Conservation (phyloP, 2,329 filamentous ascomycete species). For the Exserohilum rostratum region DNA sequence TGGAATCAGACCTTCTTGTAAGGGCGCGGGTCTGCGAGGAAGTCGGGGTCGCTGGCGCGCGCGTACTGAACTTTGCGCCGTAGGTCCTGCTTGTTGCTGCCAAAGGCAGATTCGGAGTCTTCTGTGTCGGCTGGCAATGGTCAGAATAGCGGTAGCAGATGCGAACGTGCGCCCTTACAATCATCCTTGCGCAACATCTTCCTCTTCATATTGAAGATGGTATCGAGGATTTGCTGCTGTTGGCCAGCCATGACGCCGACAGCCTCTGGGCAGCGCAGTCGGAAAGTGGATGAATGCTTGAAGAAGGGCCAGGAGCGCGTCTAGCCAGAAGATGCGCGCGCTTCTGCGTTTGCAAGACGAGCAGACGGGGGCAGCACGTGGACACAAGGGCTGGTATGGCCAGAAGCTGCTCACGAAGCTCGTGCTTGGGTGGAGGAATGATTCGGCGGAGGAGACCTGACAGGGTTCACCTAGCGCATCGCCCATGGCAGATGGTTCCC, state of each 20-base stretch:
- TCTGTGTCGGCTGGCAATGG: conserved; percentile 72
- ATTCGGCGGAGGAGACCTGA: conserved; percentile 4
- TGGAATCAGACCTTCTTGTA: conserved; percentile 69
- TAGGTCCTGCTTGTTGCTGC: conserved; percentile 79
- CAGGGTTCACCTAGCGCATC: conserved; percentile 12
- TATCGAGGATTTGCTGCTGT: conserved; percentile 49
- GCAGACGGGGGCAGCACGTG: conserved; percentile 2
- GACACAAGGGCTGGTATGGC: background rate
- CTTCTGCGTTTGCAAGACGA: background rate
- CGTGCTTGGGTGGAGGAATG: conserved; percentile 9
- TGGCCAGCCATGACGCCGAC: conserved; percentile 46
- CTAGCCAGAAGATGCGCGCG: background rate
- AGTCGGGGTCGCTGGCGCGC: conserved; percentile 70
- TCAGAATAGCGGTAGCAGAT: conserved; percentile 20
- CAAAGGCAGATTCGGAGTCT: conserved; percentile 70
- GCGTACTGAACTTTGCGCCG: conserved; percentile 76
- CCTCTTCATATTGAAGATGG: conserved; percentile 50
- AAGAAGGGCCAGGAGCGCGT: conserved; percentile 1
- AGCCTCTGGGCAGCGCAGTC: conserved; percentile 23
- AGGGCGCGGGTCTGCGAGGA: conserved; percentile 64
- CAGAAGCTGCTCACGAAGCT: conserved; percentile 9
- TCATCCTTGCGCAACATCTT: conserved; percentile 44
- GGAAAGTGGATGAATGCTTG: conserved; percentile 16
- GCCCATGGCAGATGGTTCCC: background rate
- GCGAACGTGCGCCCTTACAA: conserved; percentile 28